Conservation (phyloP, 352 stramenopile genomes). For the Globisporangium mamillatum region DNA sequence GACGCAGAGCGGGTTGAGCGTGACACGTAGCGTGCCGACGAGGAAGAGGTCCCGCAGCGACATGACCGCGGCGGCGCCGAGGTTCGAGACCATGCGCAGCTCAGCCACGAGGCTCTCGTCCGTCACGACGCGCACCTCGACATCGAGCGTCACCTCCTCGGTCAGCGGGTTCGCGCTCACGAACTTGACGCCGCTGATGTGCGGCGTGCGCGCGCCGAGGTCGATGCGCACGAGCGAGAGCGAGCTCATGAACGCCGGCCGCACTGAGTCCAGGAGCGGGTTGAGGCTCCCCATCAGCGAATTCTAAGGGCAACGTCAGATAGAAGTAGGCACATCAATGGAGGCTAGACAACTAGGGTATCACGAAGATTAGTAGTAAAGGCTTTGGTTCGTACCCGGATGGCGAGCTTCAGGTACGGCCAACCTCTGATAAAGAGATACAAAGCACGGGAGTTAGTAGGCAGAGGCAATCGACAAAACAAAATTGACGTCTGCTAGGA, state of each 20-base stretch:
- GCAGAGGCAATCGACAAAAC: too few relatives aligned
- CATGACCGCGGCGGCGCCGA: slow-evolving; percentile 56
- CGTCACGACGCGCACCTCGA: slow-evolving; percentile 59
- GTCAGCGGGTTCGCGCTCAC: slow-evolving; percentile 50
- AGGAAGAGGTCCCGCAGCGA: slow-evolving; percentile 66
- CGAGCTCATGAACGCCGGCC: slow-evolving; percentile 64
- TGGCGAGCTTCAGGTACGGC: slow-evolving; percentile 75
- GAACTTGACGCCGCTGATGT: slow-evolving; percentile 74
- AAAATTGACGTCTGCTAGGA: too few relatives aligned
- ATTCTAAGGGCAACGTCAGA: slow-evolving; percentile 32
- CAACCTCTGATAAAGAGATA: slow-evolving; percentile 35
- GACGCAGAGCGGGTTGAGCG: slow-evolving; percentile 57
- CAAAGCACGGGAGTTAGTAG: background rate
- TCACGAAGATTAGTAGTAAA: background rate
- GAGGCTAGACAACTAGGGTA: too few relatives aligned
- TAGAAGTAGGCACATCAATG: too few relatives aligned
- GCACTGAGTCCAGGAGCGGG: slow-evolving; percentile 54
- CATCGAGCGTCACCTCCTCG: slow-evolving; percentile 68
- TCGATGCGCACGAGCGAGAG: slow-evolving; percentile 58
- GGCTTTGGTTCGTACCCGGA: slow-evolving; percentile 35
- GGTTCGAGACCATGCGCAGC: slow-evolving; percentile 60
- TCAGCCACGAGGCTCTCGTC: slow-evolving; percentile 62
- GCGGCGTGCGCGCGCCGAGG: slow-evolving; percentile 48
- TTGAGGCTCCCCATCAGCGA: slow-evolving; percentile 62
- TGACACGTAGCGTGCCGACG: slow-evolving; percentile 66